Evolutionary conservation across 345 rosid genomes (phyloP).

Genomic region (Pistacia atlantica): DNA sequence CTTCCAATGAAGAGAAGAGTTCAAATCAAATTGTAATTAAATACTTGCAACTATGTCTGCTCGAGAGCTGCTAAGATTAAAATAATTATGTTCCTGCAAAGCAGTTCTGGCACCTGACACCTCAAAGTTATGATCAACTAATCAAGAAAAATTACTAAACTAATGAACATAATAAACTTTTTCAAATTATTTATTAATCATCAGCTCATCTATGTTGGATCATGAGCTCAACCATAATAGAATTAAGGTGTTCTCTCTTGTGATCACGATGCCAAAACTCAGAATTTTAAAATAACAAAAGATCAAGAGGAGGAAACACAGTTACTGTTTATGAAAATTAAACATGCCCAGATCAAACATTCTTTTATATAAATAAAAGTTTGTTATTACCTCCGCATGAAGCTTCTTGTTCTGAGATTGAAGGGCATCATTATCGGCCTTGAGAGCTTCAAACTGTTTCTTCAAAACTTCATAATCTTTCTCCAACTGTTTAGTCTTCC

Average conservation of each 20-base stretch:
- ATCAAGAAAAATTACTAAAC: conserved; percentile 20
- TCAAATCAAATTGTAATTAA: conserved; percentile 1
- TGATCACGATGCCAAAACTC: not conserved
- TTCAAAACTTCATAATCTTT: conserved; percentile 66
- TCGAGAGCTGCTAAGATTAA: conserved; percentile 21
- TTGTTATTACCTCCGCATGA: conserved; percentile 53
- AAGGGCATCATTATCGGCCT: conserved; percentile 68
- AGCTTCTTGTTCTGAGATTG: conserved; percentile 66
- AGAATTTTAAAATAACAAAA: not conserved
- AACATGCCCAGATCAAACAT: conserved; percentile 9
- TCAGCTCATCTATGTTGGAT: conserved; percentile 46
- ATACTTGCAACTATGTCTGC: conserved; percentile 21
- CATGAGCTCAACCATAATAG: conserved; percentile 37
- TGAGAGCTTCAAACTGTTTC: conserved; percentile 63
- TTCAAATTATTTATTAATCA: conserved; percentile 26
- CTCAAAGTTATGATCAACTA: conserved; percentile 25
- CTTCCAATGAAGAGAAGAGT: conserved; percentile 1
- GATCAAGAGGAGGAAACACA: conserved; percentile 9
- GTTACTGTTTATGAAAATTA: conserved; percentile 7
- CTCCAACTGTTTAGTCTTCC: conserved; percentile 82
- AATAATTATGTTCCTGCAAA: conserved; percentile 18
- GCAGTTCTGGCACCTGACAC: conserved; percentile 32
- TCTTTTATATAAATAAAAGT: no score
- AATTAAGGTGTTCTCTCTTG: conserved; percentile 17
- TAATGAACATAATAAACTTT: conserved; percentile 28